Evolutionary conservation across 176 grass and related monocot species (phyloP).

Genomic region (Ampelocalamus luodianensis): DNA sequence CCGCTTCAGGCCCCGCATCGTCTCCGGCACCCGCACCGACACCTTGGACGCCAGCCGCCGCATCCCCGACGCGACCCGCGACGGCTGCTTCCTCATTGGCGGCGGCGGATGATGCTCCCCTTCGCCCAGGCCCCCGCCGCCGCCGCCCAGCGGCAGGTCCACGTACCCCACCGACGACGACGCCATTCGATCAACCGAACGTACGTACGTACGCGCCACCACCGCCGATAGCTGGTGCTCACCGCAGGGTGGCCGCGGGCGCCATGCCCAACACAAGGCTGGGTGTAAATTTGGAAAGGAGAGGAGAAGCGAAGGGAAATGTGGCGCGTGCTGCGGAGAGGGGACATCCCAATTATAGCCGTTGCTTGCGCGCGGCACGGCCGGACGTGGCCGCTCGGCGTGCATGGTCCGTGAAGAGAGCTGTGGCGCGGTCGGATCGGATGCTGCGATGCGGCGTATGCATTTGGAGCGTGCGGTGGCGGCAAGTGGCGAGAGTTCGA

Average conservation of each 20-base stretch:
- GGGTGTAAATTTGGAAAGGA: slow-evolving; percentile 41
- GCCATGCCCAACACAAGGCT: slow-evolving; percentile 3
- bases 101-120: neutral
- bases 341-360: slow-evolving; percentile 43
- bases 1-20: slow-evolving; percentile 43
- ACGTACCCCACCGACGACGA: slow-evolving; percentile 24
- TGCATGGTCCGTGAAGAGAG: neutral
- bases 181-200: slow-evolving; percentile 22
- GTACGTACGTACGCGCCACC: neutral
- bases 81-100: slow-evolving; percentile 56
- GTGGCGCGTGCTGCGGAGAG: slow-evolving; percentile 34
- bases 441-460: too few species aligned
- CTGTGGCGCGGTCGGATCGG: neutral
- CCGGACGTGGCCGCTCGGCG: slow-evolving; percentile 28
- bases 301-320: slow-evolving; percentile 7
- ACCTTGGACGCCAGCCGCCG: slow-evolving; percentile 47
- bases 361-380: slow-evolving; percentile 58
- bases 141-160: slow-evolving; percentile 37
- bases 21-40: slow-evolving; percentile 51
- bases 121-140: neutral
- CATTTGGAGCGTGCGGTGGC: neutral
- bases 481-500: slow-evolving; percentile 14
- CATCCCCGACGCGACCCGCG: slow-evolving; percentile 55
- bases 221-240: slow-evolving; percentile 3
- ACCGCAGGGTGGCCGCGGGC: slow-evolving; percentile 11